Base-by-base conservation (phyloP, 768 basidiomycete genomes). In the Holtermanniella nyarrowii region DNA sequence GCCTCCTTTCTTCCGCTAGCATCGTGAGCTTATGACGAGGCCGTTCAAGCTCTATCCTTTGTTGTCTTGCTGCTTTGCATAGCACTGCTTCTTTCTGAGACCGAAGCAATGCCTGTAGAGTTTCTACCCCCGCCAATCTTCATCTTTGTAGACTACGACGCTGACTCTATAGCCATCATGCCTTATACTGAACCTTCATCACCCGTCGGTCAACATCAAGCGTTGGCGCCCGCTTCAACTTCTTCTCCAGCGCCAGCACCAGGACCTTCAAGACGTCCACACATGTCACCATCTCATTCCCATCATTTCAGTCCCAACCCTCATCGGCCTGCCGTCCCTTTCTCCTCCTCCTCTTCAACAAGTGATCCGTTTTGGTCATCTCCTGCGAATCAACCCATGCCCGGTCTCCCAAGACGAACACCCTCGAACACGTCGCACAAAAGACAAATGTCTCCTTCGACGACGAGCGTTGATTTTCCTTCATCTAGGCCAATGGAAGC, bases 131-230 rank as follows among this genome's bases (percentile, higher is more conserved):
- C n/a, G n/a, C n/a, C n/a, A n/a, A n/a, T n/a, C n/a, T n/a, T n/a
- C n/a, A n/a, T n/a, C n/a, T n/a, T n/a, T n/a, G n/a, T n/a, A n/a
- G n/a, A n/a, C n/a, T n/a, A n/a, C n/a, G n/a, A n/a, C n/a, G n/a
- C n/a, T n/a, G n/a, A n/a, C n/a, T n/a, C n/a, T n/a, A n/a, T n/a
- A 22, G 13, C 40, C 49, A 56, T 27, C 39, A 70, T 70, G 69
- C 69, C 69, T 20, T 70, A 70, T 64, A 57, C 66, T 20, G 60
- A 62, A 39, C 69, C 69, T 21, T 61, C 59, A 18, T 63, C 66
- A 4, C 64, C 48, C 58, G 18, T 68, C 69, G 45, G 57, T 63
- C 16, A 53, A 27, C 22, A 59, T 58, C 42, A 61, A 65, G 48
- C 50, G 39, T 40, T 42, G 26, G n/a, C 42, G n/a, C 22, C 58